Base-by-base conservation (phyloP, 768 basidiomycete genomes). In the Lactarius evosmus region DNA sequence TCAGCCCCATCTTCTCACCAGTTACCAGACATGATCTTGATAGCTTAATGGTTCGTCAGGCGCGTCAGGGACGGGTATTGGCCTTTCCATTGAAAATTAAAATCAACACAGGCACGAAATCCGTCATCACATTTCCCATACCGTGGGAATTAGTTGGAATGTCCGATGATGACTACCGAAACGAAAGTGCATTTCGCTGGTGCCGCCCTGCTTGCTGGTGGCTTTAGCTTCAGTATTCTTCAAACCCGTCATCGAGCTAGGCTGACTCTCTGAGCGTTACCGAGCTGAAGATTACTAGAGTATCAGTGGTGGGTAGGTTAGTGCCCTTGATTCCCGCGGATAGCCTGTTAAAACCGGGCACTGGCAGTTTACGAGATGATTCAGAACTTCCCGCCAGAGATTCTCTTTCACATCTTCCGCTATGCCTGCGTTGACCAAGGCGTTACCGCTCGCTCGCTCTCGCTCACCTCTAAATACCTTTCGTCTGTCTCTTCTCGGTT, bases 391-490 rank as follows among this genome's bases (percentile, higher is more conserved):
- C 65, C 65, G 6, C 61, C 61, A n/a, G 66, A 66, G 22, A 53
- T 66, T 30, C 61, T 66, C 22, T 34, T 32, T 34, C 53, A 22
- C 44, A 66, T 66, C 12, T 66, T 66, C 30, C 29, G 25, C n/a
- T 41, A 38, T 41, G 66, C 66, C 25, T 66, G 66, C 61, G 62
- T 62, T 8, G 60, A 63, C 57, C 32, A 22, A 19, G 56, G 60
- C 9, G 19, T 27, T 17, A 66, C 66, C 14, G 66, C 66, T 22
- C 66, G 58, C 29, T 52, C 66, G 0, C 66, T 66, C 36, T 52
- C 61, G 0, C 50, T 63, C 1, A 66, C 66, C 2, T 66, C 66
- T 6, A 56, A 33, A 32, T 62, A 62, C 34, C 29, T 66, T 32
- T 51, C 61, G 1, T 54, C 51, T 4, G 51, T 51, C 54, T 36